Percentiles rank a stretch among this genome's conserved stretches.
Conservation (phyloP, 176 grass and related monocot genomes). For the maize (Zea mays) region DNA sequence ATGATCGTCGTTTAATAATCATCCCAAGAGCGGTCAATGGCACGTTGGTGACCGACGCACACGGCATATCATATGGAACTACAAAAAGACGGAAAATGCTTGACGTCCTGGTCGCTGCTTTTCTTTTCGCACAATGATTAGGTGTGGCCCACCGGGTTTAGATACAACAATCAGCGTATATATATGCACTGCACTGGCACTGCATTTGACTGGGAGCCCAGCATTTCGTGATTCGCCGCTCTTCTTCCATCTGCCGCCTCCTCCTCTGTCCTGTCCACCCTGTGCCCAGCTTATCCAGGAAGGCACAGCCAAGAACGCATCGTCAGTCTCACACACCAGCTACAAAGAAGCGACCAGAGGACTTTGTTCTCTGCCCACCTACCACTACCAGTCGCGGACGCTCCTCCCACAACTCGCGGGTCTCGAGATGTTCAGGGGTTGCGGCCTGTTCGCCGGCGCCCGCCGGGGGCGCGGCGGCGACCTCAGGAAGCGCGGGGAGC, state of each 20-base stretch:
- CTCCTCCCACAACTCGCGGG: neutral
- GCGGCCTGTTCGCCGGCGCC: conserved; percentile 47
- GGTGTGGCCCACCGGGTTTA: conserved; percentile 25
- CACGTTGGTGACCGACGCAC: conserved; percentile 34
- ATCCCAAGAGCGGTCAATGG: conserved; percentile 28
- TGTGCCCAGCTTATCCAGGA: conserved; percentile 45
- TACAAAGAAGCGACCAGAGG: conserved; percentile 12
- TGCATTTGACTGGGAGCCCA: neutral
- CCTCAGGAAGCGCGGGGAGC: conserved; percentile 42
- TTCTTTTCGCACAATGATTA: conserved; percentile 42
- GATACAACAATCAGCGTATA: conserved; percentile 2
- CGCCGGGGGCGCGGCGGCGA: conserved; percentile 35
- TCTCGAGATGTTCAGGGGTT: conserved; percentile 52
- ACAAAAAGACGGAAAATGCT: neutral
- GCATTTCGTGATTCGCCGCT: too few relatives aligned
- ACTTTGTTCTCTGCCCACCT: conserved; percentile 3
- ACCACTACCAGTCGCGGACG: neutral
- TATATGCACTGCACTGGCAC: conserved; percentile 32
- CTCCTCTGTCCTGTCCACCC: conserved; percentile 37
- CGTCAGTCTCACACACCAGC: conserved; percentile 14
- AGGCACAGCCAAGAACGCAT: conserved; percentile 38
- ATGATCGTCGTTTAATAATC: conserved; percentile 37
- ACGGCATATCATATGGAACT: neutral
- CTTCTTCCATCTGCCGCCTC: conserved; percentile 8
- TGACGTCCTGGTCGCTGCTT: conserved; percentile 1